Evolutionary conservation across 2,329 filamentous ascomycete genomes (phyloP), one percentile per base, ranked within the genome.

Genomic region (Colletotrichum sojae): DNA sequence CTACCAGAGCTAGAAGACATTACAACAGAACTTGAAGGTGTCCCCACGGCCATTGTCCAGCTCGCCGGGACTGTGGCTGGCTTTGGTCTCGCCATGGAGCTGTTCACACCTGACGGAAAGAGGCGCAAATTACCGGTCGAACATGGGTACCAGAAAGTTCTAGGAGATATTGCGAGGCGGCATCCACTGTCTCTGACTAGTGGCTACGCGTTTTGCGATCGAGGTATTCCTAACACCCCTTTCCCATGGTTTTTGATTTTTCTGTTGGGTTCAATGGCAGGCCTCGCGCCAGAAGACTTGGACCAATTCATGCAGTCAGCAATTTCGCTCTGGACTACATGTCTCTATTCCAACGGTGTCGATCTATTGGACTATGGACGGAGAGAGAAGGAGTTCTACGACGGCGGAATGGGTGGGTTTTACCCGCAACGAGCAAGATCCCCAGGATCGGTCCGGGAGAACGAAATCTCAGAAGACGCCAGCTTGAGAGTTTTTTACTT

Each of bases 321-420:
- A 3, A 8, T 64, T 6, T 5, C 12, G 0, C 4, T 20, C 1
- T 68, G 65, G 65, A n/a, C 31, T 4, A 13, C 8, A 0, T 15
- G n/a, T 0, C 13, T 63, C 0, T 12, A 13, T 3, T 12, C 31
- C 5, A 54, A 22, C 13, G 22, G 72, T 4, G 49, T 77, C 0
- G 71, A 78, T n/a, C 39, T 78, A 13, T 2, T 70, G 0, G 27
- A 39, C 1, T 78, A 78, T 18, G 77, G 77, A 0, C 22, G 66
- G 12, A 40, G 56, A 12, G 75, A 77, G 39, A 20, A 2, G 2
- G 9, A 5, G 5, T 10, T 22, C 2, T 52, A 15, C 18, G 5
- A 52, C 8, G 6, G 2, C 18, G 53, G 53, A 0, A 5, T 1
- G 5, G 13, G 3, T 0, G 12, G 5, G 27, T 39, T 0, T 3